Conservation (phyloP, 1,284 basidiomycete genomes). For the Cronartium quercuum region DNA sequence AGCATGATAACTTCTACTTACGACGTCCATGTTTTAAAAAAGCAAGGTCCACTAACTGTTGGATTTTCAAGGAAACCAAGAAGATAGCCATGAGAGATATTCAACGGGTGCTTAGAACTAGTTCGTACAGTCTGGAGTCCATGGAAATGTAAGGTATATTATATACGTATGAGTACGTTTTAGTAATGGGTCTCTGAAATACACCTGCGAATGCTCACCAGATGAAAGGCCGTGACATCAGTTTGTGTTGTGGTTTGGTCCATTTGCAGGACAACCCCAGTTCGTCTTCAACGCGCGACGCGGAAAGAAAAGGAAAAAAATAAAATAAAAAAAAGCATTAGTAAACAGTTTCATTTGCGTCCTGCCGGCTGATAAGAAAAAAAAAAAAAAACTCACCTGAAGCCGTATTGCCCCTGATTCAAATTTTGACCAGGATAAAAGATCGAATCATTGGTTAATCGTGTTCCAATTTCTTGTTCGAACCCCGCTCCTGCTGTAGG, state of each 20-base stretch:
- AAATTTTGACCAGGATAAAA: neutral
- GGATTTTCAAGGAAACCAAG: slow-evolving; percentile 5
- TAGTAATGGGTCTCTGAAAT: neutral
- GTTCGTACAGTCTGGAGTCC: neutral
- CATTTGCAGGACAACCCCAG: neutral
- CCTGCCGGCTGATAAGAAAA: neutral
- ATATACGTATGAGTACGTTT: neutral
- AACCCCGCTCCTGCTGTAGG: no score
- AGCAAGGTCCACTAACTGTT: neutral
- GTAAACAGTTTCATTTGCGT: neutral
- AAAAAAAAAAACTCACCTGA: slow-evolving; percentile 7
- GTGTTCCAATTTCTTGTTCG: neutral
- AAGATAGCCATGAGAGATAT: slow-evolving; percentile 5
- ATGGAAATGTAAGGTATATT: neutral
- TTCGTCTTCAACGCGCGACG: neutral
- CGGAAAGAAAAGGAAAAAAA: neutral
- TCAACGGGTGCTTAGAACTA: neutral
- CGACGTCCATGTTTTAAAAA: neutral
- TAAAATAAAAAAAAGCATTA: neutral
- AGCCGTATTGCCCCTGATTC: neutral
- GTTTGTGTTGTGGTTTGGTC: neutral
- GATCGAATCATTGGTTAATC: slow-evolving; percentile 5
- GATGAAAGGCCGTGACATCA: slow-evolving; percentile 8
- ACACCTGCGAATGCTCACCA: neutral
- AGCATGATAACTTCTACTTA: neutral